Percentiles rank a stretch among this genome's conserved stretches.
Conservation (phyloP, 768 basidiomycete species). For the Cubamyces sp. region DNA sequence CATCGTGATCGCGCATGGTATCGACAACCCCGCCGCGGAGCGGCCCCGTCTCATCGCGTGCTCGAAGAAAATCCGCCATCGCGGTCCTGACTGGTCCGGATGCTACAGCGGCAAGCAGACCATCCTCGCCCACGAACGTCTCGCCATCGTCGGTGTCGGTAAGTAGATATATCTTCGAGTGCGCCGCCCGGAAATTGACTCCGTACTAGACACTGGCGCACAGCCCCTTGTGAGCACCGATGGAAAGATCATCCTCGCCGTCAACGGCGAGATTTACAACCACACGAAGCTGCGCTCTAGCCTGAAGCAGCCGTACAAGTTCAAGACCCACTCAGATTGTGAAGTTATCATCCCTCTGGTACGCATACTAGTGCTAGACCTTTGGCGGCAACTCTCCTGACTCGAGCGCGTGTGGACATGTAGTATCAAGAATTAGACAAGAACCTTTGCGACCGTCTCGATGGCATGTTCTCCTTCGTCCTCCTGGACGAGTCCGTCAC, state of each 20-base stretch:
- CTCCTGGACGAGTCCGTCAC: constrained; percentile 91
- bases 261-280: constrained; percentile 99
- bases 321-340: constrained; percentile 98
- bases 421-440: constrained; percentile 87
- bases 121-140: constrained; percentile 91
- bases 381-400: not conserved
- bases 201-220: constrained; percentile 82
- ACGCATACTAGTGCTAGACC: not conserved
- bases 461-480: constrained; percentile 99
- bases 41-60: constrained; percentile 79
- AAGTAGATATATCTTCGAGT: constrained; percentile 33
- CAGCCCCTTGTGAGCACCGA: constrained; percentile 92
- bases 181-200: not conserved
- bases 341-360: constrained; percentile 96
- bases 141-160: constrained; percentile 99
- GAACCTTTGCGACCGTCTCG: constrained; percentile 76
- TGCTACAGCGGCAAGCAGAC: constrained; percentile 84
- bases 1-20: constrained; percentile 84
- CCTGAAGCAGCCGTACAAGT: constrained; percentile 67
- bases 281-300: constrained; percentile 77
- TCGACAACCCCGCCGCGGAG: constrained; percentile 69
- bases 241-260: constrained; percentile 80
- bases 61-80: constrained; percentile 89
- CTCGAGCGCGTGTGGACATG: not conserved
- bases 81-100: constrained; percentile 99